A percentile compares a stretch with the other conserved stretches of the same genome.
Evolutionary conservation across 192 early-diverging fungal genomes (phyloP).

Genomic region (Rhizophagus prolifer): DNA sequence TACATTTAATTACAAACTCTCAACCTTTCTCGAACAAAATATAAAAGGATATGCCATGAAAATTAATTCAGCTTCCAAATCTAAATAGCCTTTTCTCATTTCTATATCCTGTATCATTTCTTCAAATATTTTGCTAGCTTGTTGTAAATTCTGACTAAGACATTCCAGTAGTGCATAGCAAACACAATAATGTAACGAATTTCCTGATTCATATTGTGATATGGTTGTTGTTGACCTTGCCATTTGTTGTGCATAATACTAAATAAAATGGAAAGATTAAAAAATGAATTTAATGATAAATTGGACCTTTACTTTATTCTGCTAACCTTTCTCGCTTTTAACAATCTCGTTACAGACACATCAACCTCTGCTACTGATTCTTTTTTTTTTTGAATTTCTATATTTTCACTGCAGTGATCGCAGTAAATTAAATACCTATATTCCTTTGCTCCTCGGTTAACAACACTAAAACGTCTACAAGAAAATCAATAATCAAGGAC

Average conservation of each 20-base stretch:
- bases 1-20: background rate
- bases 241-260: constrained; percentile 40
- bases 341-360: constrained; percentile 24
- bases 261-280: background rate
- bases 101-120: constrained; percentile 26
- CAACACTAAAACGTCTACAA: constrained; percentile 11
- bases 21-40: background rate
- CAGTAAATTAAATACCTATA: background rate
- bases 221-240: constrained; percentile 32
- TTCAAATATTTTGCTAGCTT: constrained; percentile 39
- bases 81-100: constrained; percentile 27
- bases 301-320: background rate
- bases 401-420: too few relatives aligned
- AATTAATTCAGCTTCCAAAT: constrained; percentile 37
- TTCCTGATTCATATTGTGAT: constrained; percentile 27
- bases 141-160: constrained; percentile 35
- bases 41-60: constrained; percentile 40
- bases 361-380: constrained; percentile 17
- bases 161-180: constrained; percentile 41
- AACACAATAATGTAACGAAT: constrained; percentile 28
- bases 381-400: background rate
- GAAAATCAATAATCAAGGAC: background rate
- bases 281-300: background rate
- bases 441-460: constrained; percentile 20
- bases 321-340: constrained; percentile 41